A percentile compares a stretch with the other conserved stretches of the same genome.
These are phyloP conservation scores for Cryomyces minteri DNA, from an alignment of 495 filamentous ascomycete species.

Conservation along the genomic window DNA sequence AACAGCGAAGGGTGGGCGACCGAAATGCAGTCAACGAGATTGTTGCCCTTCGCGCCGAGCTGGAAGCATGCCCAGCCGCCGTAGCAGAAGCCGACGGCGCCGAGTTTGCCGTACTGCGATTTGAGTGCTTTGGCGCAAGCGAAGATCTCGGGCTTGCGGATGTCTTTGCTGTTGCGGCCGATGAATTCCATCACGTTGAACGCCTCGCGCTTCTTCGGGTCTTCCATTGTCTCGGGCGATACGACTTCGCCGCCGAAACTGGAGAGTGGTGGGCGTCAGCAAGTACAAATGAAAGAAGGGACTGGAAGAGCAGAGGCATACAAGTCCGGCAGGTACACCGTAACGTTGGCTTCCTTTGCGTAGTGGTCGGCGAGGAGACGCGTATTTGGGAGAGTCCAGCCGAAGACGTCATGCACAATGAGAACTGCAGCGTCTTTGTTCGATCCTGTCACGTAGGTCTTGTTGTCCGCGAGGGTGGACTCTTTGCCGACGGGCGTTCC, in stretches of 20 bases:
- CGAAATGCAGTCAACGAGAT: slow-evolving; percentile 36
- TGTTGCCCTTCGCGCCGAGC: slow-evolving; percentile 23
- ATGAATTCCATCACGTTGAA: slow-evolving; percentile 24
- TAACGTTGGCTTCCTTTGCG: slow-evolving; percentile 27
- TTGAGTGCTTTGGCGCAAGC: slow-evolving; percentile 28
- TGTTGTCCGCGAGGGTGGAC: slow-evolving; percentile 8
- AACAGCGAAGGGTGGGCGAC: slow-evolving; percentile 34
- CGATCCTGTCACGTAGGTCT: slow-evolving; percentile 14
- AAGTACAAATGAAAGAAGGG: not conserved
- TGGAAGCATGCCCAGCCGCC: slow-evolving; percentile 38
- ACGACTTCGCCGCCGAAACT: slow-evolving; percentile 12
- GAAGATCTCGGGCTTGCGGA: slow-evolving; percentile 34
- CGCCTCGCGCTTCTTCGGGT: slow-evolving; percentile 17
- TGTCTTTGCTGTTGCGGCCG: slow-evolving; percentile 22
- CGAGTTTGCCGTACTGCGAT: slow-evolving; percentile 19
- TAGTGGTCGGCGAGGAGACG: slow-evolving; percentile 32
- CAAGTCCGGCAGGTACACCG: slow-evolving; percentile 32
- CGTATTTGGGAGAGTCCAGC: slow-evolving; percentile 29
- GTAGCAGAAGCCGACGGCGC: slow-evolving; percentile 41
- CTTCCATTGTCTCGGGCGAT: slow-evolving; percentile 13
- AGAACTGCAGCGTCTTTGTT: slow-evolving; percentile 23
- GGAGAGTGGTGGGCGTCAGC: not conserved
- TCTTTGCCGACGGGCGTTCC: slow-evolving; percentile 11
- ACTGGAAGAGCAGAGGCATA: slow-evolving; percentile 5
- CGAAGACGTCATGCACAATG: slow-evolving; percentile 29